A percentile compares a stretch with the other conserved stretches of the same genome.
Evolutionary conservation across 495 filamentous ascomycete genomes (phyloP).

Genomic region (Usnea hakonensis): DNA sequence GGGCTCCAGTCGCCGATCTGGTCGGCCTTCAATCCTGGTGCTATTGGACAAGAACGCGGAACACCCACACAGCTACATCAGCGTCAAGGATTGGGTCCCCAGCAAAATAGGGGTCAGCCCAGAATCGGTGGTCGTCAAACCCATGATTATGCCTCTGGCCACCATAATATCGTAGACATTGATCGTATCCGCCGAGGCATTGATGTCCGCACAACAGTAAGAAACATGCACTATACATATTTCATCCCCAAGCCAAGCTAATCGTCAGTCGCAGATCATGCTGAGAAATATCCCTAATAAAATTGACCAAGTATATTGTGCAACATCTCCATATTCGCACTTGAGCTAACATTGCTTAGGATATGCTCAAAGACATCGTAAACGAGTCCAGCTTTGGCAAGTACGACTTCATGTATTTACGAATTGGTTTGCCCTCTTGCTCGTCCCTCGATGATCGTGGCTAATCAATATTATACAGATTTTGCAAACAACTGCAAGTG

Average conservation of each 20-base stretch:
- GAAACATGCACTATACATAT: constrained; percentile 24
- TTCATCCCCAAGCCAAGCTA: neutral
- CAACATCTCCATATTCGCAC: constrained; percentile 8
- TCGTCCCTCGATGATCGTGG: constrained; percentile 2
- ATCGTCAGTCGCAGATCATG: constrained; percentile 67
- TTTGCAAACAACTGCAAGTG: constrained; percentile 87
- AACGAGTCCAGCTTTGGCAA: constrained; percentile 70
- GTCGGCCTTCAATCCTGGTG: constrained; percentile 23
- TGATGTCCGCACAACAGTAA: constrained; percentile 68
- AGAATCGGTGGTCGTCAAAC: constrained; percentile 19
- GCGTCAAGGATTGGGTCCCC: constrained; percentile 3
- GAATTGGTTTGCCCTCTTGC: constrained; percentile 54
- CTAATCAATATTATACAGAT: constrained; percentile 39
- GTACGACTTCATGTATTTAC: constrained; percentile 93
- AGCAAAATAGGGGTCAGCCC: constrained; percentile 12
- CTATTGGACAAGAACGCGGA: constrained; percentile 29
- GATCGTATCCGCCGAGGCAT: constrained; percentile 55
- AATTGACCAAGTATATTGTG: constrained; percentile 56
- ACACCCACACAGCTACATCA: constrained; percentile 11
- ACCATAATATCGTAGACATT: constrained; percentile 62
- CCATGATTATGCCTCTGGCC: constrained; percentile 20
- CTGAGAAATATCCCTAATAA: constrained; percentile 92
- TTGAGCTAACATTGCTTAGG: constrained; percentile 26
- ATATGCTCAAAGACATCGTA: constrained; percentile 67
- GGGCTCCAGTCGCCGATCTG: constrained; percentile 14